Base-by-base conservation (phyloP, 2,329 filamentous ascomycete genomes). In the Ophiocordyceps camponoti-floridani region DNA sequence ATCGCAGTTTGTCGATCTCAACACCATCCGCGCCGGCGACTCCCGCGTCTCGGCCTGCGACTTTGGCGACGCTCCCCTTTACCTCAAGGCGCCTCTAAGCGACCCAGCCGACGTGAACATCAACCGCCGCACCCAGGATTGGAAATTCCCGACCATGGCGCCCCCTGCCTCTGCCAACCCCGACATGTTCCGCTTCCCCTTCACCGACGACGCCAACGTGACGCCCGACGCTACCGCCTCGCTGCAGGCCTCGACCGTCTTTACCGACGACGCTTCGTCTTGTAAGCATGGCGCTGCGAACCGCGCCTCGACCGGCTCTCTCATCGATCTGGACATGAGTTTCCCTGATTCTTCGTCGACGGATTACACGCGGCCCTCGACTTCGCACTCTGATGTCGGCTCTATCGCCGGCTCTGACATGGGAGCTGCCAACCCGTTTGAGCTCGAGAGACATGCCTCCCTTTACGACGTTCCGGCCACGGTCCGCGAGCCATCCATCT, bases 361-460 rank as follows among this genome's bases (percentile, higher is more conserved):
- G 0, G 72, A 77, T 28, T 57, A 66, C 13, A 65, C 68, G 0
- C 64, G 73, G 1, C 74, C 74, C 0, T 77, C 74, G 2, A 77
- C 73, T 0, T 73, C 74, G 11, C 70, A 77, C 54, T 79, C 75
- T 1, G 73, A 77, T 47, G 70, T 66, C 12, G 68, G 57, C 2
- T 76, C 72, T 1, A 62, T 77, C 11, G 65, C 67, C 8, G 75
- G 74, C 43, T 75, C 74, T 1, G 72, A 77, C 46, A 56, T 72
- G 30, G 68, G 72, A 26, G 64, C 67, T 12, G 67, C 64, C 2
- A 75, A 75, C 50, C 74, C 76, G 0, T 80, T 80, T 46, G 73
- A 79, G 45, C 63, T 80, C 4, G 77, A 81, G 55, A 69, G 71
- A n/a, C 75, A 79, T 50, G 64, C 73, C 1, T 77, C 74, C 1